Conservation (phyloP, 768 basidiomycete genomes). For the Boletellus sp. region DNA sequence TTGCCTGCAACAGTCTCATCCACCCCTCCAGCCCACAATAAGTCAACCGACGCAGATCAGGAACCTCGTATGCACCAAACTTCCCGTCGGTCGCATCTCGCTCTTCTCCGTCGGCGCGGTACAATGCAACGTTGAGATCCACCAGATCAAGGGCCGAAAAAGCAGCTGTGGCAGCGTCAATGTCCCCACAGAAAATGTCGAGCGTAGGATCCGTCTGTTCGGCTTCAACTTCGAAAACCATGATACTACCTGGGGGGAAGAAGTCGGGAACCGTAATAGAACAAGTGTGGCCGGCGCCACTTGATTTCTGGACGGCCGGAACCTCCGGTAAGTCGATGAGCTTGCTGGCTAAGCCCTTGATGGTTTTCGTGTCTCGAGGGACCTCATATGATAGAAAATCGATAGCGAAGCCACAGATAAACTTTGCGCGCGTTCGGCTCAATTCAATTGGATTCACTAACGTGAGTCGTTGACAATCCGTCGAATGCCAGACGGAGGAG, state of each 20-base stretch:
- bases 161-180: constrained; percentile 68
- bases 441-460: constrained; percentile 84
- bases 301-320: constrained; percentile 56
- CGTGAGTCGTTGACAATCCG: neutral
- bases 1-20: constrained; percentile 83
- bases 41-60: constrained; percentile 65
- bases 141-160: constrained; percentile 74
- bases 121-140: constrained; percentile 84
- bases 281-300: constrained; percentile 63
- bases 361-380: constrained; percentile 44
- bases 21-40: constrained; percentile 98
- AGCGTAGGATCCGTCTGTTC: constrained; percentile 67
- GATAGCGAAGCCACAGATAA: constrained; percentile 75
- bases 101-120: constrained; percentile 90
- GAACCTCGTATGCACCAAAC: constrained; percentile 80
- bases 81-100: constrained; percentile 79
- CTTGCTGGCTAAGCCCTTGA: constrained; percentile 70
- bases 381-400: constrained; percentile 61
- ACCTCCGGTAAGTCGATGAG: constrained; percentile 63
- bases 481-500: neutral
- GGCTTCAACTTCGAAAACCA: constrained; percentile 87
- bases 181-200: constrained; percentile 69
- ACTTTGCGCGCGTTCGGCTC: constrained; percentile 72
- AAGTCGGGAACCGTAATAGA: constrained; percentile 80
- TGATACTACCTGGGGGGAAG: constrained; percentile 95